These are phyloP conservation scores for Sarcocystis neurona DNA, from an alignment of 169 alveolate species.

Conservation along the genomic window DNA sequence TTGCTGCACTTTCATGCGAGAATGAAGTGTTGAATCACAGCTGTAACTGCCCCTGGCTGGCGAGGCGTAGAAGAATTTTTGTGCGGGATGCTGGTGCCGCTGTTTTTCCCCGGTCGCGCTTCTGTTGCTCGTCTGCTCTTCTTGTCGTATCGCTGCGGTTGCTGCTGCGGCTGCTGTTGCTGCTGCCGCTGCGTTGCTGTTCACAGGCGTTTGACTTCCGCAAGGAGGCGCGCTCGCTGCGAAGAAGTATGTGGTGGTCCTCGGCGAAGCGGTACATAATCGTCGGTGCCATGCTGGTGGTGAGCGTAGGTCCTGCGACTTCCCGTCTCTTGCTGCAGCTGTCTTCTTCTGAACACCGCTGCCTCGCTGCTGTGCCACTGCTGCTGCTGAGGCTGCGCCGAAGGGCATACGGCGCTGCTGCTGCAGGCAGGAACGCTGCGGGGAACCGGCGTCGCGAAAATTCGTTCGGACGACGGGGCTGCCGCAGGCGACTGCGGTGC, in stretches of 20 bases:
- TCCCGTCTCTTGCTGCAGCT: background rate
- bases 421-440: no score
- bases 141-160: background rate
- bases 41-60: background rate
- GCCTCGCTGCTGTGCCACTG: no score
- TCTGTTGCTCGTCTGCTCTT: no score
- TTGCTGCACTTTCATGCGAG: no score
- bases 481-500: no score
- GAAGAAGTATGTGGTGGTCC: constrained; percentile 38
- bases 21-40: background rate
- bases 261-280: constrained; percentile 14
- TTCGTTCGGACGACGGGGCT: no score
- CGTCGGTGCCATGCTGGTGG: constrained; percentile 21
- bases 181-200: background rate
- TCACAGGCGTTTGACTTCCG: constrained; percentile 24
- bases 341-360: background rate
- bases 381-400: no score
- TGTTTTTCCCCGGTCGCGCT: background rate
- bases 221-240: constrained; percentile 7
- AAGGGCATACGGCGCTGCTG: no score
- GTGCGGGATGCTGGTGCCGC: background rate
- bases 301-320: background rate
- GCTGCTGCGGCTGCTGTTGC: background rate
- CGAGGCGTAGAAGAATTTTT: background rate
- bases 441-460: no score